These are phyloP conservation scores for Fraxinus sp. DNA, from an alignment of 305 asterid genomes.

Conservation along the genomic window DNA sequence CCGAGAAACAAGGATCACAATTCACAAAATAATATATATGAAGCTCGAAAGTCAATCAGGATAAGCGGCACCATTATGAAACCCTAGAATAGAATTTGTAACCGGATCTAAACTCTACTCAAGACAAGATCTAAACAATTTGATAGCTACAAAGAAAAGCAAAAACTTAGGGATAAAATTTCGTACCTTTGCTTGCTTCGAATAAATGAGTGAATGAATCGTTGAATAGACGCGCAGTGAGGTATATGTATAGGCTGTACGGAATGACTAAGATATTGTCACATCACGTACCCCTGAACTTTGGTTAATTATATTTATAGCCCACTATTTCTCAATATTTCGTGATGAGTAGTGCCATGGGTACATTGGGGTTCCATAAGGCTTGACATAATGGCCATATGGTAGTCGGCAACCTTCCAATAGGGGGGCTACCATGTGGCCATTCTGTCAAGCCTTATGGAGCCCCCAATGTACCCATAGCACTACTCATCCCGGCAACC, in stretches of 20 bases:
- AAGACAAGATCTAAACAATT: not conserved
- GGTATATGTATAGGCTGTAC: not conserved
- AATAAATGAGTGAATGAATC: not conserved
- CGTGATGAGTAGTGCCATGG: no score
- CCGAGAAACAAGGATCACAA: not conserved
- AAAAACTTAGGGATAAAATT: not conserved
- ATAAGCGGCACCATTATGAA: not conserved
- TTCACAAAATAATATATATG: not conserved
- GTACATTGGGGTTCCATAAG: no score
- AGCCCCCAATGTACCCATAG: no score
- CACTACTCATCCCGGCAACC: no score
- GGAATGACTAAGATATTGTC: not conserved
- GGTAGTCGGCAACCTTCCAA: no score
- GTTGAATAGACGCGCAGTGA: not conserved
- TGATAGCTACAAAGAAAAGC: not conserved
- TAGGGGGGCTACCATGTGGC: no score
- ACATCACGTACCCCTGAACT: not conserved
- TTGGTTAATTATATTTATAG: not conserved
- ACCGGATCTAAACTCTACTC: not conserved
- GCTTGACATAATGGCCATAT: no score
- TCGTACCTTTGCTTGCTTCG: not conserved
- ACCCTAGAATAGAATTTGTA: not conserved
- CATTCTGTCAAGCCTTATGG: no score
- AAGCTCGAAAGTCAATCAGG: not conserved
- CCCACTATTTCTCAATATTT: not conserved